Evolutionary conservation across 768 basidiomycete genomes (phyloP), one percentile per base, ranked within the genome.

Genomic region (Mycena maculata): DNA sequence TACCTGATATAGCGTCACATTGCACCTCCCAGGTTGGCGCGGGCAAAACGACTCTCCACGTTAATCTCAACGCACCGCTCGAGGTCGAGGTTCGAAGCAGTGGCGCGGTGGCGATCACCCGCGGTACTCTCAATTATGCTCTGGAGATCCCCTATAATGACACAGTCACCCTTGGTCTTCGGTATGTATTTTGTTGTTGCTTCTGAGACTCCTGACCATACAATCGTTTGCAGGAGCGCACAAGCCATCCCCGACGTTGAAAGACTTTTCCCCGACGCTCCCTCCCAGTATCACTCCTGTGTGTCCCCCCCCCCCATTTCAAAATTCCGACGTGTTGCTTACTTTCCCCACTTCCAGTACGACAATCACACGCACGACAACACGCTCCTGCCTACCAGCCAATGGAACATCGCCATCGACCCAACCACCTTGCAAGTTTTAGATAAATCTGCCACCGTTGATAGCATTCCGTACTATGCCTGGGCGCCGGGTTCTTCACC

Each of bases 381-480:
- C 63, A 80, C 77, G 1, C 76, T 83, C 13, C 73, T 82, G 9
- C 81, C 82, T 11, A 82, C 79, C 2, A 73, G 63, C 23, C 74
- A 79, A 52, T 82, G 82, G 81, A 77, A 75, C 25, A 65, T 82
- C 27, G 82, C 81, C 16, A 81, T 83, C 56, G 81, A 83, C 59
- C 80, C 80, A 11, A 69, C 75, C 22, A 79, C 78, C 1, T 76
- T 83, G 48, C n/a, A n/a, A n/a, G 57, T 67, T 4, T 73, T 82
- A 22, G 72, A 74, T 10, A 72, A 70, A 25, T 77, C 79, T 2
- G 55, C 62, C 2, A 71, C 67, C 23, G 67, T 68, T 2, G 63
- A 76, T 0, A 57, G 72, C 5, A 72, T 82, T n/a, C 81, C 82
- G 2, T 80, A 73, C 65, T 80, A 82, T 50, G 79, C 76, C 1